phyloP scores from a whole-genome alignment of 2,329 filamentous ascomycete species.

The Coleophoma crateriformis region DNA sequence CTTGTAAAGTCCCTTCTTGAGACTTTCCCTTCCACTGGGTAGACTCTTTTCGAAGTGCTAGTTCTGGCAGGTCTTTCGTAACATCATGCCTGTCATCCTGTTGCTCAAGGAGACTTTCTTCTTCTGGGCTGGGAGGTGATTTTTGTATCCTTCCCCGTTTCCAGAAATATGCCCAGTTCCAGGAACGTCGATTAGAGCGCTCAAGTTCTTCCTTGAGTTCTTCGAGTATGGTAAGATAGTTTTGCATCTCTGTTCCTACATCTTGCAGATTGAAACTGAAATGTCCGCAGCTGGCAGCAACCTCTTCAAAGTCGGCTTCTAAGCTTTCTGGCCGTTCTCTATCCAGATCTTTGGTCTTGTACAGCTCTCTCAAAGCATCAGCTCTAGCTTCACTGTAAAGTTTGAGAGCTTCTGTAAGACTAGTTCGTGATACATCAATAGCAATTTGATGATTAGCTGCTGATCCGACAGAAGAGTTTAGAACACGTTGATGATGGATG shows the following conservation, averaged over 20 bases:
- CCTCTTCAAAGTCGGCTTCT: conserved; percentile 92
- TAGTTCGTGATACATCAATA: conserved; percentile 72
- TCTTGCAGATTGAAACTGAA: conserved; percentile 90
- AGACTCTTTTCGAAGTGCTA: conserved; percentile 12
- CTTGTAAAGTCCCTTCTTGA: conserved; percentile 3
- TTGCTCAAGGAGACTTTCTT: conserved; percentile 20
- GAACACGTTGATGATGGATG: too few relatives aligned
- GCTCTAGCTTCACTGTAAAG: conserved; percentile 74
- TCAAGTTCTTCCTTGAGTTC: conserved; percentile 72
- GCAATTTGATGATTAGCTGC: conserved; percentile 62
- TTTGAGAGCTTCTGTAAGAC: conserved; percentile 72
- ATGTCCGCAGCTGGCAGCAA: conserved; percentile 94
- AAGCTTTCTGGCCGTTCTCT: conserved; percentile 65
- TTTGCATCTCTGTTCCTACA: conserved; percentile 84
- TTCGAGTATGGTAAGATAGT: conserved; percentile 77
- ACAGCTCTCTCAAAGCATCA: conserved; percentile 72
- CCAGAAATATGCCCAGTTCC: conserved; percentile 89
- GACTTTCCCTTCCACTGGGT: conserved; percentile 4
- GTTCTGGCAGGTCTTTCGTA: conserved; percentile 18
- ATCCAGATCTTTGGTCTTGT: conserved; percentile 70
- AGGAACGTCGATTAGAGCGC: conserved; percentile 56
- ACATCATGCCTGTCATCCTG: conserved; percentile 10
- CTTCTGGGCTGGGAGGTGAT: conserved; percentile 17
- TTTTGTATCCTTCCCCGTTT: conserved; percentile 22
- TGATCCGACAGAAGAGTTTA: too few relatives aligned